A percentile compares a stretch with the other conserved stretches of the same genome.
phyloP scores from a whole-genome alignment of 768 basidiomycete species.

The Tubosaeta sp. region DNA sequence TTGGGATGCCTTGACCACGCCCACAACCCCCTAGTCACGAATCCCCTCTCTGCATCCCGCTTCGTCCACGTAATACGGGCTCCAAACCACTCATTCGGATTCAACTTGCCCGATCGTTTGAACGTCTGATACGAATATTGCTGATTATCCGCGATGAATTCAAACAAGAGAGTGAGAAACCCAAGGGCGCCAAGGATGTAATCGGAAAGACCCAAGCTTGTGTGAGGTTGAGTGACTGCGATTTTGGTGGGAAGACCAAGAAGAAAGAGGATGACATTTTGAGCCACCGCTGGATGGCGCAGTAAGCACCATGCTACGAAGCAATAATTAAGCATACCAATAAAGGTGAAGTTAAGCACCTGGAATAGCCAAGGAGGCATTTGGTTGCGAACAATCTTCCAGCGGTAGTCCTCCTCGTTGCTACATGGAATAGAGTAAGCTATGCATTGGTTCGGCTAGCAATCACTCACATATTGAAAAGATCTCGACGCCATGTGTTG shows the following conservation, averaged over 20 bases:
- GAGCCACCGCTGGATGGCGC: conserved; percentile 49
- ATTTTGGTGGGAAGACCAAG: conserved; percentile 60
- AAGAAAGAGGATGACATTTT: conserved; percentile 76
- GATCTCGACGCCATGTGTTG: conserved; percentile 80
- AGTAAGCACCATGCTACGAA: neutral
- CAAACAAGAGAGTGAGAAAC: conserved; percentile 55
- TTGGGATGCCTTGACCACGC: conserved; percentile 89
- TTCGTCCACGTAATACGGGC: conserved; percentile 64
- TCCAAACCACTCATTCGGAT: conserved; percentile 54
- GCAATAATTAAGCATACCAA: conserved; percentile 40
- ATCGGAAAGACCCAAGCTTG: conserved; percentile 54
- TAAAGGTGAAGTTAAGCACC: conserved; percentile 60
- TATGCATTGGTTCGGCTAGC: neutral
- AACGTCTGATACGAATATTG: conserved; percentile 82
- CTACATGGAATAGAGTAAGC: conserved; percentile 31
- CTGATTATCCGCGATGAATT: conserved; percentile 89
- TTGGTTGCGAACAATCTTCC: conserved; percentile 68
- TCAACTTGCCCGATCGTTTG: conserved; percentile 49
- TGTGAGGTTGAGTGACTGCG: conserved; percentile 52
- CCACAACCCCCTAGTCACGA: conserved; percentile 83
- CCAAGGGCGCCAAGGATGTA: conserved; percentile 55
- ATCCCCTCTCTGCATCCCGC: conserved; percentile 72
- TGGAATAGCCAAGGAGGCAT: conserved; percentile 55
- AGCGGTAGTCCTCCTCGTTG: conserved; percentile 89
- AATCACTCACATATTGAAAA: conserved; percentile 61